Evolutionary conservation across 805 yeast species (phyloP).

Genomic region (Spathaspora sp.): DNA sequence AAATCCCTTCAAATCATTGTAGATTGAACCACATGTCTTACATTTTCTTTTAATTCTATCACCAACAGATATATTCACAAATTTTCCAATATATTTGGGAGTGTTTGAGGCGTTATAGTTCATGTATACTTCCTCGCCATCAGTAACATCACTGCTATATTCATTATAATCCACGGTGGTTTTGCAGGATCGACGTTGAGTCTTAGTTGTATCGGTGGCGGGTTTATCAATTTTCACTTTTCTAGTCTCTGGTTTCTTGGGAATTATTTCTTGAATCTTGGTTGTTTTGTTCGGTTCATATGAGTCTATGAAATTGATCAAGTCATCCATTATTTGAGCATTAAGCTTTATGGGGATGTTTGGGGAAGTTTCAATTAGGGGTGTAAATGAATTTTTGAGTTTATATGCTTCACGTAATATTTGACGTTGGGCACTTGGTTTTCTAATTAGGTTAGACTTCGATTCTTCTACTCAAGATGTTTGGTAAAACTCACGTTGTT

Average conservation of each 20-base stretch:
- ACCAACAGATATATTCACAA: conserved; percentile 7
- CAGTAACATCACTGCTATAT: neutral
- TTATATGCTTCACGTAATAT: neutral
- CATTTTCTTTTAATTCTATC: conserved; percentile 13
- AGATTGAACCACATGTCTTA: conserved; percentile 7
- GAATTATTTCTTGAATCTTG: neutral
- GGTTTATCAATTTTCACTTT: neutral
- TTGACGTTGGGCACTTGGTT: neutral
- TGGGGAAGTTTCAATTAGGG: neutral
- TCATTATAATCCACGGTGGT: neutral
- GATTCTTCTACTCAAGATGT: neutral
- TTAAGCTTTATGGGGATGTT: neutral
- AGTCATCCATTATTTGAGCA: neutral
- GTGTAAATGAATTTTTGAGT: neutral
- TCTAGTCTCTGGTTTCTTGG: neutral
- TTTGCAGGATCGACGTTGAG: neutral
- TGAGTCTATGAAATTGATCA: neutral
- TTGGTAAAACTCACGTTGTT: neutral
- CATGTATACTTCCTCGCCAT: conserved; percentile 3
- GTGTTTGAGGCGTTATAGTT: conserved; percentile 12
- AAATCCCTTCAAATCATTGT: conserved; percentile 13
- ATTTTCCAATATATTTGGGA: conserved; percentile 13
- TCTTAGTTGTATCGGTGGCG: neutral
- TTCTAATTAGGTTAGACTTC: neutral
- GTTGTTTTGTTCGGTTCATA: neutral